phyloP scores from a whole-genome alignment of 495 filamentous ascomycete species.

The Podospora comata region DNA sequence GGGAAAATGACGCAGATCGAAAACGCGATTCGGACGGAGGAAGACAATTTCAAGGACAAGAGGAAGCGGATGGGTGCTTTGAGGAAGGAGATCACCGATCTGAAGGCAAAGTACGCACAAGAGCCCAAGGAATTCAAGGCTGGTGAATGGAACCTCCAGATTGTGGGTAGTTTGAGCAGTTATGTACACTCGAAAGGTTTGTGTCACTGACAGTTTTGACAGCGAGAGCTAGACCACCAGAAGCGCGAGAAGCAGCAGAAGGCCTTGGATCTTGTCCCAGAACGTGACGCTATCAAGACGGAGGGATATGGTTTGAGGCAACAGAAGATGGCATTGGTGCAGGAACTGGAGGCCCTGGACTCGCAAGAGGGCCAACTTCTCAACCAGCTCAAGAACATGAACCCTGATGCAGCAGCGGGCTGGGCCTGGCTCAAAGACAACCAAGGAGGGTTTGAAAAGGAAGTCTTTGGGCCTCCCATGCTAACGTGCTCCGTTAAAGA shows the following conservation, averaged over 20 bases:
- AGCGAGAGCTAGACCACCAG: neutral
- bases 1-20: slow-evolving; percentile 46
- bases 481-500: slow-evolving; percentile 80
- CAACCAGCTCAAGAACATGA: slow-evolving; percentile 53
- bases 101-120: slow-evolving; percentile 45
- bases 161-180: slow-evolving; percentile 41
- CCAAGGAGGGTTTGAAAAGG: slow-evolving; percentile 66
- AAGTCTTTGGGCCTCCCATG: slow-evolving; percentile 82
- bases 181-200: neutral
- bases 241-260: slow-evolving; percentile 30
- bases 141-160: slow-evolving; percentile 50
- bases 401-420: slow-evolving; percentile 60
- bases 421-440: slow-evolving; percentile 82
- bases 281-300: slow-evolving; percentile 32
- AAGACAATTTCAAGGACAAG: slow-evolving; percentile 45
- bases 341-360: slow-evolving; percentile 58
- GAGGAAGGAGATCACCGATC: slow-evolving; percentile 41
- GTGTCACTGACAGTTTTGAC: neutral
- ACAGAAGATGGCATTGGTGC: slow-evolving; percentile 33
- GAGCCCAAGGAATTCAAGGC: slow-evolving; percentile 49
- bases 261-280: slow-evolving; percentile 29
- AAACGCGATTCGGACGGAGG: slow-evolving; percentile 53
- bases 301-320: slow-evolving; percentile 25
- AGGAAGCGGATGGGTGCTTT: slow-evolving; percentile 49
- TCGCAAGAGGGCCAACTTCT: slow-evolving; percentile 76